These are phyloP conservation scores for Mortierella polycephala DNA, from an alignment of 371 early-diverging fungal genomes.

Conservation along the genomic window DNA sequence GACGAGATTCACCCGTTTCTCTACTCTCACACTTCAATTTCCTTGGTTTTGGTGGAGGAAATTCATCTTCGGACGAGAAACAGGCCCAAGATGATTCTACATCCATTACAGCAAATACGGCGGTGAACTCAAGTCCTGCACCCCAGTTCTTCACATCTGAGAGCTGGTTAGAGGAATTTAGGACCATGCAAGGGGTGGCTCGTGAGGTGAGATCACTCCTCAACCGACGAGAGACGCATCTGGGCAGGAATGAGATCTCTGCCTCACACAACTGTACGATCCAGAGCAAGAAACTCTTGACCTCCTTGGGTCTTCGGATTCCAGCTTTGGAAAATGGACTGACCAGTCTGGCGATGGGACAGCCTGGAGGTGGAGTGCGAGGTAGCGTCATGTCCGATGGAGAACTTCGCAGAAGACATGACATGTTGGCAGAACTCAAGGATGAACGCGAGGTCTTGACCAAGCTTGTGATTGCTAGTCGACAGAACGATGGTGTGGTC, in stretches of 20 bases:
- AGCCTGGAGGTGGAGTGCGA: constrained; percentile 46
- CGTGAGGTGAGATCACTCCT: constrained; percentile 79
- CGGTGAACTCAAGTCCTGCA: constrained; percentile 17
- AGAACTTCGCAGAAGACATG: constrained; percentile 79
- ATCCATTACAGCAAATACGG: constrained; percentile 6
- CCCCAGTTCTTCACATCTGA: constrained; percentile 70
- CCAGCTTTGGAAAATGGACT: constrained; percentile 69
- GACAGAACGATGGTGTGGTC: constrained; percentile 60
- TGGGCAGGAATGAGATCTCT: constrained; percentile 77
- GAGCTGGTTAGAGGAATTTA: constrained; percentile 88
- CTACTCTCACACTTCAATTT: constrained; percentile 46
- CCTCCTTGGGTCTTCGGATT: constrained; percentile 58
- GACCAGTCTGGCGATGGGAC: constrained; percentile 60
- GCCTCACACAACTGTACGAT: constrained; percentile 78
- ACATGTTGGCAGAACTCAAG: constrained; percentile 76
- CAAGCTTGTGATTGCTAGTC: constrained; percentile 59
- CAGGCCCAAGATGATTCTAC: neutral
- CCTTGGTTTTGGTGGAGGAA: constrained; percentile 31
- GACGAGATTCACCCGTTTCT: constrained; percentile 21
- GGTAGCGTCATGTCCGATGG: constrained; percentile 68
- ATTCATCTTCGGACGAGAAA: neutral
- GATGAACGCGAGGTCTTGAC: constrained; percentile 76
- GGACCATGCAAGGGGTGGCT: constrained; percentile 65
- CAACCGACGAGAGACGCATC: constrained; percentile 74
- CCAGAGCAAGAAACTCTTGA: constrained; percentile 79